Evolutionary conservation across 2,329 filamentous ascomycete genomes (phyloP).

Genomic region (Intubia oerlemansii): DNA sequence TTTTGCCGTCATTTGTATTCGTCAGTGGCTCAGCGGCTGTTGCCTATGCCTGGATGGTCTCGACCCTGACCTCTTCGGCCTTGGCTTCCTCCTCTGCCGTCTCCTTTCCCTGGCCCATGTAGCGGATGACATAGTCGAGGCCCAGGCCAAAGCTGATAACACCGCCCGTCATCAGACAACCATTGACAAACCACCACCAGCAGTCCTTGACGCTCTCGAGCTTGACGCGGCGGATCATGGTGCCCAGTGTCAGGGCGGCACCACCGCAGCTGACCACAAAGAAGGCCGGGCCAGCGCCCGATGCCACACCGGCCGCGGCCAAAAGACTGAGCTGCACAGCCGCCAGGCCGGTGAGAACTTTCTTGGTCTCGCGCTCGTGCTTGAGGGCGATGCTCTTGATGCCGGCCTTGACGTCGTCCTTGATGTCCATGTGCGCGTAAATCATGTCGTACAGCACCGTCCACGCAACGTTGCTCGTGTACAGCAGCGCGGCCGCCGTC

Average conservation of each 20-base stretch:
- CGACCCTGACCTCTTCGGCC: too few species aligned
- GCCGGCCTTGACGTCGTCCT: constrained; percentile 65
- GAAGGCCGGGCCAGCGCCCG: constrained; percentile 47
- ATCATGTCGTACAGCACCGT: constrained; percentile 84
- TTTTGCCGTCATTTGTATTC: too few species aligned
- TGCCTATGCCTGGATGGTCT: too few species aligned
- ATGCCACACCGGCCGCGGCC: constrained; percentile 43
- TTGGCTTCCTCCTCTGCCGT: background rate
- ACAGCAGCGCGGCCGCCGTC: constrained; percentile 45
- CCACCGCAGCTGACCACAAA: constrained; percentile 47
- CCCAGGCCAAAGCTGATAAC: constrained; percentile 35
- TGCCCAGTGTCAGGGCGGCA: constrained; percentile 33
- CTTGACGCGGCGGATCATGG: constrained; percentile 48
- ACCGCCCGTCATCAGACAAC: constrained; percentile 46
- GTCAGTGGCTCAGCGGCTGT: too few species aligned
- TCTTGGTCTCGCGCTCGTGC: constrained; percentile 58
- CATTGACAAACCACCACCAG: constrained; percentile 61
- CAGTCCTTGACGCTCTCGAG: constrained; percentile 44
- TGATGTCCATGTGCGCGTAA: constrained; percentile 81
- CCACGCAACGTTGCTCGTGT: constrained; percentile 65
- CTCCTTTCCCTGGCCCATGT: constrained; percentile 12
- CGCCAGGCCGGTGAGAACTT: constrained; percentile 50
- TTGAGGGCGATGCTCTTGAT: constrained; percentile 77
- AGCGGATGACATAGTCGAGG: constrained; percentile 35
- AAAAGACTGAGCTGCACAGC: constrained; percentile 48